Evolutionary conservation across 2,329 filamentous ascomycete species (phyloP).

Genomic region (Xylaria multiplex): DNA sequence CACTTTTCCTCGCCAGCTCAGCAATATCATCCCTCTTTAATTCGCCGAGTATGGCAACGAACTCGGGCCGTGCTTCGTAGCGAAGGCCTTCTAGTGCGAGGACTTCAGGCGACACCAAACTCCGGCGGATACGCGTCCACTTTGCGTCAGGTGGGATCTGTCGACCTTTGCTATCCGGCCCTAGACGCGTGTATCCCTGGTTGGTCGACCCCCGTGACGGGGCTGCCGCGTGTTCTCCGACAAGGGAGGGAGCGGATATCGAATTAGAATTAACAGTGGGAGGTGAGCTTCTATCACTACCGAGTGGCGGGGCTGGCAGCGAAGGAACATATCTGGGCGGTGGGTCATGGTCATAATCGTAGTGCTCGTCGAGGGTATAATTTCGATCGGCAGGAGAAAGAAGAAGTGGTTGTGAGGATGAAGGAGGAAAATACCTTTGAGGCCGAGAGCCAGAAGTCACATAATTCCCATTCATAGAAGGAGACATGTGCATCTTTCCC

Average conservation of each 20-base stretch:
- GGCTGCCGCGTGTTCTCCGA: constrained; percentile 36
- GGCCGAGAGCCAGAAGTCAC: constrained; percentile 52
- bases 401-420: constrained; percentile 51
- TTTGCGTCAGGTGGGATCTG: constrained; percentile 66
- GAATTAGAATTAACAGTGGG: constrained; percentile 40
- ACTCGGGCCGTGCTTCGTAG: constrained; percentile 69
- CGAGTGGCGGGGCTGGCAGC: constrained; percentile 49
- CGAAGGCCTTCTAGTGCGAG: constrained; percentile 64
- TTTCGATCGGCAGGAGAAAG: constrained; percentile 50
- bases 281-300: constrained; percentile 44
- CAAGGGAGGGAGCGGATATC: constrained; percentile 44
- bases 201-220: constrained; percentile 1
- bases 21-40: constrained; percentile 63
- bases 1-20: constrained; percentile 61
- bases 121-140: constrained; percentile 68
- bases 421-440: constrained; percentile 49
- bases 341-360: constrained; percentile 44
- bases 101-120: constrained; percentile 67
- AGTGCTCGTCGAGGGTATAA: constrained; percentile 39
- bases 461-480: constrained; percentile 46
- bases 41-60: constrained; percentile 68
- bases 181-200: constrained; percentile 54
- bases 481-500: constrained; percentile 51
- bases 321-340: constrained; percentile 56
- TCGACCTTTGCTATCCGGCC: constrained; percentile 66